A percentile compares a stretch with the other conserved stretches of the same genome.
Evolutionary conservation across 108 stramenopile species (phyloP).

Genomic region (Phaeodactylum tricornutum): DNA sequence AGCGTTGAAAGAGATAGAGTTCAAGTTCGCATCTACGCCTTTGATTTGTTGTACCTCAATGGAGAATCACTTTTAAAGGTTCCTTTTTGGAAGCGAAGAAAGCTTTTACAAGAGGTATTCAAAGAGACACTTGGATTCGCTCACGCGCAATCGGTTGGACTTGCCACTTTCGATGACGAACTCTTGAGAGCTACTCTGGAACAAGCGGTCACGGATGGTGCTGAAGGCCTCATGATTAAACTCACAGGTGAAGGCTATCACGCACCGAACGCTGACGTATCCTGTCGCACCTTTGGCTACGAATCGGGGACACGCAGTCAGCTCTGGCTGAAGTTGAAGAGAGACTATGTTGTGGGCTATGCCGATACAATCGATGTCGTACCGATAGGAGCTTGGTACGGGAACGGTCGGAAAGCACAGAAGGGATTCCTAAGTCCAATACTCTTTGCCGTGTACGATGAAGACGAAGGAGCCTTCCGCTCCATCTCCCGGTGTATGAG

Average conservation of each 20-base stretch:
- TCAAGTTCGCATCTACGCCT: constrained; percentile 66
- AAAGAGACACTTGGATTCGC: constrained; percentile 47
- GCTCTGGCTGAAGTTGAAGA: constrained; percentile 85
- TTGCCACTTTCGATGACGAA: constrained; percentile 36
- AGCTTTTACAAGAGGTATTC: constrained; percentile 32
- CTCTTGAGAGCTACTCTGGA: constrained; percentile 29
- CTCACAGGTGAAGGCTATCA: constrained; percentile 20
- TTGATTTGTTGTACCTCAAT: constrained; percentile 80
- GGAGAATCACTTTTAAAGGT: constrained; percentile 49
- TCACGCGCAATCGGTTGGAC: constrained; percentile 15
- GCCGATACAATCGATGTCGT: constrained; percentile 87
- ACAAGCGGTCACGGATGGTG: constrained; percentile 56
- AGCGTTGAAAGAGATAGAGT: constrained; percentile 48
- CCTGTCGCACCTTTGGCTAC: constrained; percentile 2
- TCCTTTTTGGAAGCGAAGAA: constrained; percentile 42
- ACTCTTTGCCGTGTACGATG: constrained; percentile 80
- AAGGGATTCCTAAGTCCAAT: constrained; percentile 55
- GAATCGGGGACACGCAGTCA: constrained; percentile 34
- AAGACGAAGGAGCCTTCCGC: constrained; percentile 64
- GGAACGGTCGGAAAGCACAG: constrained; percentile 62
- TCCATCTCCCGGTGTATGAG: constrained; percentile 58
- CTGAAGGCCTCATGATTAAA: constrained; percentile 88
- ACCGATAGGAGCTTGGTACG: constrained; percentile 81
- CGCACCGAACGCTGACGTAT: not conserved
- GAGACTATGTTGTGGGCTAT: constrained; percentile 80